phyloP scores from a whole-genome alignment of 78 protist species.

The Cavenderia fasciculata region DNA sequence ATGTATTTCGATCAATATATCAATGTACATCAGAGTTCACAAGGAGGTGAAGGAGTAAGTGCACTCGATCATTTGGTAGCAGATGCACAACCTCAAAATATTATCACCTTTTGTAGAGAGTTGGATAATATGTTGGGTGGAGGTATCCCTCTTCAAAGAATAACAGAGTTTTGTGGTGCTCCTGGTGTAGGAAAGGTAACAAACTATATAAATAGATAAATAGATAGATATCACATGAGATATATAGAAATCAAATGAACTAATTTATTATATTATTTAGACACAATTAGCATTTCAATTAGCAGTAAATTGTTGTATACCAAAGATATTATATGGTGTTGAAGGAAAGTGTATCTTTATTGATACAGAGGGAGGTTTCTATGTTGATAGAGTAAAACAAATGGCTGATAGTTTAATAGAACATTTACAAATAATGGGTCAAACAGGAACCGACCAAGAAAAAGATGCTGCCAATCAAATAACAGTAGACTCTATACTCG shows the following conservation, averaged over 20 bases:
- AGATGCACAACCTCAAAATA: constrained; percentile 15
- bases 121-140: constrained; percentile 77
- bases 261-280: too few relatives aligned
- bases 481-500: constrained; percentile 29
- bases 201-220: too few relatives aligned
- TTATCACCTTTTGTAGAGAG: constrained; percentile 69
- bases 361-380: constrained; percentile 89
- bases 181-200: constrained; percentile 92
- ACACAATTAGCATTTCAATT: constrained; percentile 89
- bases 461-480: background rate
- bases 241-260: too few relatives aligned
- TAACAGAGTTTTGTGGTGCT: constrained; percentile 90
- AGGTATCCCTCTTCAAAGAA: constrained; percentile 47
- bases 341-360: constrained; percentile 84
- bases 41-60: too few relatives aligned
- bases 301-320: constrained; percentile 72
- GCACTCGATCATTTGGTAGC: too few relatives aligned
- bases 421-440: constrained; percentile 16
- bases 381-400: constrained; percentile 50
- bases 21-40: too few relatives aligned
- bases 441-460: background rate
- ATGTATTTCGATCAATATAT: too few relatives aligned
- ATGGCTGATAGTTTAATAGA: constrained; percentile 58
- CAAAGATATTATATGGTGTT: constrained; percentile 68
- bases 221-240: too few relatives aligned